Evolutionary conservation across 768 basidiomycete genomes (phyloP), one percentile per base, ranked within the genome.

Genomic region (Dacryopinax primogenitus): DNA sequence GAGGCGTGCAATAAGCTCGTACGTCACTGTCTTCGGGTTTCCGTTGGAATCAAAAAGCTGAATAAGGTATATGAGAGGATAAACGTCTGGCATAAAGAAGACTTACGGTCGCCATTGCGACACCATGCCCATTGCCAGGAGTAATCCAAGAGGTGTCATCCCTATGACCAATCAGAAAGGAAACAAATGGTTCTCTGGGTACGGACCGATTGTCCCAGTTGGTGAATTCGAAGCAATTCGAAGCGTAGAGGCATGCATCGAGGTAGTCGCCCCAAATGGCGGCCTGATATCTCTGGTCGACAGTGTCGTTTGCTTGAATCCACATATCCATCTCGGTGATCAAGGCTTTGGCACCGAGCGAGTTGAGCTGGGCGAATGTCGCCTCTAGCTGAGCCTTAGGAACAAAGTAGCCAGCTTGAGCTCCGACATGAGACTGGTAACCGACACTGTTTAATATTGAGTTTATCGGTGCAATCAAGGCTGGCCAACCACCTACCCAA

Each of bases 161-260:
- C 9, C n/a, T n/a, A n/a, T n/a, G n/a, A n/a, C n/a, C n/a, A n/a
- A n/a, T n/a, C n/a, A n/a, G n/a, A n/a, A n/a, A n/a, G n/a, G n/a
- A n/a, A n/a, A n/a, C n/a, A n/a, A n/a, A n/a, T n/a, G n/a, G n/a
- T n/a, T n/a, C n/a, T n/a, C n/a, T n/a, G n/a, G n/a, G n/a, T n/a
- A n/a, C n/a, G n/a, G n/a, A n/a, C n/a, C 51, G 51, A 21, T 36
- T 44, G 32, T 65, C 64, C 66, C 66, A 67, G 37, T 65, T 44
- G 64, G 65, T 62, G 39, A 65, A 67, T 35, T 67, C 66, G 30
- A 37, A 18, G 66, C 66, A 67, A 62, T 67, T 67, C 1, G 47
- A 33, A 2, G 66, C 64, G 61, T 67, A 67, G 45, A 67, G 62
- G 34, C 66, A 67, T 2, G 44, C 66, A 15, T 67, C 63, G 47